Conservation (phyloP, 805 yeast species). For the Candida ortonii region DNA sequence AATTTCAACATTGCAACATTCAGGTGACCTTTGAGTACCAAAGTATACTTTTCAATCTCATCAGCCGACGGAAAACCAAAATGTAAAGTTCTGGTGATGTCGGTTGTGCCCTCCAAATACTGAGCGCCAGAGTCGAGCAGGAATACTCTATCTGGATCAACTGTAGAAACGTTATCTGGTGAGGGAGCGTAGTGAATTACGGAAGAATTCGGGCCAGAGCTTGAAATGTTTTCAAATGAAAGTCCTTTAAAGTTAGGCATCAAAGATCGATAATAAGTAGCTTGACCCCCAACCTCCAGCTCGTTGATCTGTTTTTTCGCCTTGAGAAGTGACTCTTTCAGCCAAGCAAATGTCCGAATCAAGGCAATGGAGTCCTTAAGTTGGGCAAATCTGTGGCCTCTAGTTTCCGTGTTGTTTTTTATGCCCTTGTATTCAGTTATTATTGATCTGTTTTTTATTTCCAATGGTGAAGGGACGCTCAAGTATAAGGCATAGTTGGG, state of each 20-base stretch:
- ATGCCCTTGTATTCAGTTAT: conserved; percentile 66
- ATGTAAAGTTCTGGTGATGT: conserved; percentile 85
- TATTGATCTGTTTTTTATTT: conserved; percentile 25
- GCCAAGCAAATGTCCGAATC: conserved; percentile 76
- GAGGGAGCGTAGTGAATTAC: conserved; percentile 76
- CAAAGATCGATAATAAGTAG: conserved; percentile 44
- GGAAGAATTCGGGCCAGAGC: conserved; percentile 74
- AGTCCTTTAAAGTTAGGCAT: conserved; percentile 55
- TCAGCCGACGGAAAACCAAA: conserved; percentile 56
- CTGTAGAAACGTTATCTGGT: conserved; percentile 49
- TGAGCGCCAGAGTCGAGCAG: conserved; percentile 91
- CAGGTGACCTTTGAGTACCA: conserved; percentile 88
- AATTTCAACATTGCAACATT: conserved; percentile 79
- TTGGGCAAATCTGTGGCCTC: conserved; percentile 74
- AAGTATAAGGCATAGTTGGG: conserved; percentile 30
- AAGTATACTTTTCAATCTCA: conserved; percentile 66
- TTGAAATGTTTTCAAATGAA: conserved; percentile 74
- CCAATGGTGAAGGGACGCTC: conserved; percentile 25
- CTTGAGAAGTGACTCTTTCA: conserved; percentile 49
- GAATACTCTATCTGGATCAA: conserved; percentile 67
- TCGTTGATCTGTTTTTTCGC: conserved; percentile 46
- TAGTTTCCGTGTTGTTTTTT: conserved; percentile 70
- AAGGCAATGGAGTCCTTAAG: conserved; percentile 79
- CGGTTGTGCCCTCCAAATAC: conserved; percentile 92
- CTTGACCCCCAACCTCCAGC: conserved; percentile 53